Base-by-base conservation (phyloP, 345 rosid species). In the Eucalyptus paniculata region DNA sequence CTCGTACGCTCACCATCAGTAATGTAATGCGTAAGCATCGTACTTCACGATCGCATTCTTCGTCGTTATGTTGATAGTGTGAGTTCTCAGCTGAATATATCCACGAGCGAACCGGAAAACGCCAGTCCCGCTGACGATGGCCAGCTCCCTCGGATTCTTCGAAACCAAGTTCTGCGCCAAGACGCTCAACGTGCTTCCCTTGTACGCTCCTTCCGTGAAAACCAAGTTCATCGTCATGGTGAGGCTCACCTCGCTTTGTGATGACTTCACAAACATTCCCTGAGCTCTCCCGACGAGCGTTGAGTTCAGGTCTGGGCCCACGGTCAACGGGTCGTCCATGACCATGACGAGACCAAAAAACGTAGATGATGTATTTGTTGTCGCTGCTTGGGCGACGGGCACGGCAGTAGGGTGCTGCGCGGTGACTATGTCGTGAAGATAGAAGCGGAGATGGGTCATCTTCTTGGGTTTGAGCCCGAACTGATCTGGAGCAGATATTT, bases 381-480 rank as follows among this genome's bases (percentile, higher is more conserved):
- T 49, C 8, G 88, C n/a, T 1, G 96, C 90, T 26, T 89, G n/a
- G n/a, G 92, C 94, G 6, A 94, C 91, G 3, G 58, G 69, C 17
- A 92, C 80, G 10, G 92, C 90, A 5, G 91, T 93, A 2, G 91
- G 91, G 90, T 91, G 89, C 44, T 53, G 90, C 7, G 92, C 92
- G 5, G 82, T 51, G 58, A 89, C 45, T 18, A 87, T 89, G 87
- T 92, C 93, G 12, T 94, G 93, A 87, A 90, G 88, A 90, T 92
- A 93, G 89, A 94, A 92, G 89, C 89, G 93, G 50, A 92, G 93
- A 87, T 93, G 95, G 91, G 90, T 91, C 16, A 92, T 91, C 89
- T 93, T 92, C 89, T 92, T 87, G 44, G 54, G 15, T 72, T 72
- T 72, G 83, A 72, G 83, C 26, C 47, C 15, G 23, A 72, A 19